Conservation (phyloP, 345 rosid genomes). For the Carallia pectinifolia region DNA sequence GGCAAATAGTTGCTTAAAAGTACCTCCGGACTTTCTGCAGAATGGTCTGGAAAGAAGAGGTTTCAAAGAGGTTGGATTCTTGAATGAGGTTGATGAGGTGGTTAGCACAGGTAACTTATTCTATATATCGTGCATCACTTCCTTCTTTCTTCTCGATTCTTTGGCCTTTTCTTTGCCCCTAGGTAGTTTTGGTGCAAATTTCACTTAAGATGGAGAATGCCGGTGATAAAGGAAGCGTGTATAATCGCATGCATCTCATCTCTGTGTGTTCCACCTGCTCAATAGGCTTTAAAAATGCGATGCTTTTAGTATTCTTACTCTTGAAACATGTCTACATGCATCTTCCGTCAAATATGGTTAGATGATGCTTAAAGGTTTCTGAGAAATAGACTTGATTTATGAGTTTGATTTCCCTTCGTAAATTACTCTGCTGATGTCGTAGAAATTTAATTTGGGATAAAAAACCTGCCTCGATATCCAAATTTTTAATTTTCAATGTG, state of each 20-base stretch:
- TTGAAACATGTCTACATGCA: neutral
- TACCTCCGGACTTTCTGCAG: conserved; percentile 33
- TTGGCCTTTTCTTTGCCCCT: neutral
- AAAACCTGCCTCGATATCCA: too few species aligned
- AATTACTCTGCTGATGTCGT: neutral
- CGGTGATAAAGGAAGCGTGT: too few species aligned
- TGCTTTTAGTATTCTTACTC: neutral
- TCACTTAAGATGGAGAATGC: too few species aligned
- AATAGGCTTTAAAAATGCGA: neutral
- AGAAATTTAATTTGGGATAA: too few species aligned
- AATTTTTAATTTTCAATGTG: too few species aligned
- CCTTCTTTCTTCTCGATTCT: neutral
- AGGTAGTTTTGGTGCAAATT: neutral
- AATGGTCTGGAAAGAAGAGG: conserved; percentile 96
- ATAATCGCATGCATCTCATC: neutral
- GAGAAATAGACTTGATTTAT: neutral
- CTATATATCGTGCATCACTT: neutral
- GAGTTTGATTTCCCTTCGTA: neutral
- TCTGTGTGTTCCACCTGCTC: neutral
- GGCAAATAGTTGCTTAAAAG: neutral
- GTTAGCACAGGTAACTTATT: conserved; percentile 72
- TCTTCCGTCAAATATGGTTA: too few species aligned
- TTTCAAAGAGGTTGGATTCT: conserved; percentile 82
- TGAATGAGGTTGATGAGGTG: conserved; percentile 77
- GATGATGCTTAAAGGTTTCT: neutral